Conservation (phyloP, 768 basidiomycete genomes). For the Suillus fuscotomentosus region DNA sequence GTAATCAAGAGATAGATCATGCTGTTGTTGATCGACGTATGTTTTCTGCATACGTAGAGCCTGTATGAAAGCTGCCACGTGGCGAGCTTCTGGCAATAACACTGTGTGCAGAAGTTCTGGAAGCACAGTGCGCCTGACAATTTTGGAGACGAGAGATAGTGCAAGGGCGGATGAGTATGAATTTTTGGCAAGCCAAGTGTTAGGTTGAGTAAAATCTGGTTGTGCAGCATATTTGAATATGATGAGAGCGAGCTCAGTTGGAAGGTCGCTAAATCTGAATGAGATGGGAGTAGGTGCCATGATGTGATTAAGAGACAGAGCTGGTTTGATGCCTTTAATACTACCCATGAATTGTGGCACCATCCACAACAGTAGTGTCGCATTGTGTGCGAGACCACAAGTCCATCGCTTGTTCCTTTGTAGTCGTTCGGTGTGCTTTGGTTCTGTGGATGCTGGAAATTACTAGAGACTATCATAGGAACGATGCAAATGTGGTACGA, state of each 20-base stretch:
- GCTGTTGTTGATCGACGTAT: constrained; percentile 6
- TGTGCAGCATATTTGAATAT: constrained; percentile 32
- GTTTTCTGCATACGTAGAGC: constrained; percentile 28
- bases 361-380: background rate
- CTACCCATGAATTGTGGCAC: background rate
- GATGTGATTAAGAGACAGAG: background rate
- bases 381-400: constrained; percentile 10
- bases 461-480: background rate
- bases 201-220: constrained; percentile 15
- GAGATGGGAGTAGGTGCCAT: constrained; percentile 5
- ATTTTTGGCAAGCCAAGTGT: background rate
- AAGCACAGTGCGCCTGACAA: constrained; percentile 34
- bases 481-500: background rate
- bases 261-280: constrained; percentile 22
- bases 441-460: background rate
- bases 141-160: constrained; percentile 33
- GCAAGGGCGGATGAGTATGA: constrained; percentile 25
- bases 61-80: constrained; percentile 25
- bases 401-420: background rate
- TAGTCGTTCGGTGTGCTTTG: background rate
- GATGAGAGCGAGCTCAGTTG: constrained; percentile 36
- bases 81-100: constrained; percentile 21
- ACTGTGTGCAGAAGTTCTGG: constrained; percentile 40
- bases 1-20: constrained; percentile 33
- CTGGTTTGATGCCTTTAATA: background rate